These are phyloP conservation scores for Ustilago shanxiensis DNA, from an alignment of 1,284 basidiomycete genomes.

Conservation along the genomic window DNA sequence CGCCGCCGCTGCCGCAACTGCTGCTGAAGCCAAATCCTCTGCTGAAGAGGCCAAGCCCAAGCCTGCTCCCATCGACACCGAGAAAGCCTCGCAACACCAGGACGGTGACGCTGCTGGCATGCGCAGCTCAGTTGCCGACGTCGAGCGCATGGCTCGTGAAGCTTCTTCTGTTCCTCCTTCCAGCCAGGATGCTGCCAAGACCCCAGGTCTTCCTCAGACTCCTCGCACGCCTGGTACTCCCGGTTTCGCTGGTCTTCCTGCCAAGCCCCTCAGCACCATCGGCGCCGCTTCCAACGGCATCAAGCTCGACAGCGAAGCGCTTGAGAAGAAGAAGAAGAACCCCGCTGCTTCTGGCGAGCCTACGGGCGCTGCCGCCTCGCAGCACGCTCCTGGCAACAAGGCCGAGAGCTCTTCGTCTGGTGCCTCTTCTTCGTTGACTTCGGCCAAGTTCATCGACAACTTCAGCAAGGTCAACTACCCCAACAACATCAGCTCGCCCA, in stretches of 20 bases:
- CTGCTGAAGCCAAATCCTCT: conserved; percentile 42
- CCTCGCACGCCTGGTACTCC: conserved; percentile 65
- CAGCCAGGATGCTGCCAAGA: conserved; percentile 56
- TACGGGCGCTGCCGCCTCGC: conserved; percentile 31
- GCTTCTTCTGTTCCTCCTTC: conserved; percentile 65
- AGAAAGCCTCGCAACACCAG: conserved; percentile 38
- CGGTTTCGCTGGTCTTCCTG: conserved; percentile 65
- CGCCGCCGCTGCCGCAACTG: conserved; percentile 32
- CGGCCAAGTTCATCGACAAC: conserved; percentile 78
- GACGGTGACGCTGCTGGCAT: conserved; percentile 45
- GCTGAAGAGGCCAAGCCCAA: conserved; percentile 48
- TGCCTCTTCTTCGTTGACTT: conserved; percentile 55
- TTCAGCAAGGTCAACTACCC: conserved; percentile 85
- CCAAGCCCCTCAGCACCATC: conserved; percentile 61
- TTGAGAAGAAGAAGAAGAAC: conserved; percentile 63
- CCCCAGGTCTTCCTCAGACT: conserved; percentile 54
- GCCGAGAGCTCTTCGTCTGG: conserved; percentile 52
- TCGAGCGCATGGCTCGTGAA: conserved; percentile 65
- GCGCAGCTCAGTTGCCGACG: conserved; percentile 59
- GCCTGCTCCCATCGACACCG: conserved; percentile 52
- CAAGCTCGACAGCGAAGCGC: conserved; percentile 62
- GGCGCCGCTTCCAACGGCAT: conserved; percentile 51
- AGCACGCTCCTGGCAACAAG: conserved; percentile 32
- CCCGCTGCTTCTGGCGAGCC: conserved; percentile 18
- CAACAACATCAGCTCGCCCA: conserved; percentile 84